Base-by-base conservation (phyloP, 257 asterid species). In the Osmanthus fragrans region DNA sequence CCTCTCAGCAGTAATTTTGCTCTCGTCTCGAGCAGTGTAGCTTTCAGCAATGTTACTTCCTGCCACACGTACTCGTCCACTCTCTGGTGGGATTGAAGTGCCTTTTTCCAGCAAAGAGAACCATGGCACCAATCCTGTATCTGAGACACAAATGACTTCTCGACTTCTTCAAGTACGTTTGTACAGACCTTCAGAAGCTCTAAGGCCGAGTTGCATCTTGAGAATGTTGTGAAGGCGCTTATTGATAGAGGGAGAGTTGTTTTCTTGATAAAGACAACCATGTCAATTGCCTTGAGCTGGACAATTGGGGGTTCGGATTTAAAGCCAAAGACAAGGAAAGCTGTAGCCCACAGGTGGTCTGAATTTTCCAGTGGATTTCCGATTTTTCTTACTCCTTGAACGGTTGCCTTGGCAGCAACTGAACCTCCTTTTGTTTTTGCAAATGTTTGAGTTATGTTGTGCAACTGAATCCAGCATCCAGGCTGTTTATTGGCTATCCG, bases 151-250 rank as follows among this genome's bases (percentile, higher is more conserved):
- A 94, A 92, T 5, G 96, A 83, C 73, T 92, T 92, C 87, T 92
- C 98, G 16, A 85, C 93, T 74, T 91, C 97, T 68, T 94, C 98
- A 5, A 94, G 97, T 70, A 87, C 90, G 42, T 92, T 84, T 4
- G 98, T 94, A 88, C 97, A 88, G 21, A 94, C 93, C 73, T 88
- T 91, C n/a, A 94, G 79, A 36, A 94, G 96, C 91, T 92, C 98
- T 2, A 94, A 42, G 39, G 96, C 97, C 15, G 97, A 88, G 78
- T 86, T 91, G 81, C 97, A 94, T 83, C 93, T 84, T 2, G 97
- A 88, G 80, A 89, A 94, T 10, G 84, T 82, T 5, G 90, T 80
- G 87, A 91, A 94, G 5, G 94, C 84, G 4, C 76, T 79, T 34
- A 91, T 84, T 1, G 96, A 94, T 7, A 92, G 69, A 0, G 98